Evolutionary conservation across 2,329 filamentous ascomycete species (phyloP).

Genomic region (Elsinoe arachidis): DNA sequence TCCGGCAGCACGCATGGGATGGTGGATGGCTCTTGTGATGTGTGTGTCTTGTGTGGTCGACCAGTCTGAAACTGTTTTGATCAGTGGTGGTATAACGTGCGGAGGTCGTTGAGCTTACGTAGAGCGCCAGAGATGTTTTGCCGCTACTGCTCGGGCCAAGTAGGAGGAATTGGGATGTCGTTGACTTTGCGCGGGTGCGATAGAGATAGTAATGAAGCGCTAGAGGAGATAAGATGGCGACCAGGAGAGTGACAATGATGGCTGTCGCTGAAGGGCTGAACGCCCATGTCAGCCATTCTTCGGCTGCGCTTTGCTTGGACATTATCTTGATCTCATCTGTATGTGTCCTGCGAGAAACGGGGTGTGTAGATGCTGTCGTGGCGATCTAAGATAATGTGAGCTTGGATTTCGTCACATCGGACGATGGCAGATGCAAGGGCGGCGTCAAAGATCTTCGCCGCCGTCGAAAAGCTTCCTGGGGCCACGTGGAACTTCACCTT

Average conservation of each 20-base stretch:
- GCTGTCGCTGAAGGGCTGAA: constrained; percentile 37
- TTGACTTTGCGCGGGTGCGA: constrained; percentile 55
- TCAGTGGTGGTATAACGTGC: neutral
- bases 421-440: constrained; percentile 2
- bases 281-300: constrained; percentile 37
- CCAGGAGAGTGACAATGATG: constrained; percentile 58
- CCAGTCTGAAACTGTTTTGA: constrained; percentile 45
- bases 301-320: constrained; percentile 3
- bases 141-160: constrained; percentile 73
- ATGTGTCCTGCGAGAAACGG: neutral
- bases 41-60: constrained; percentile 48
- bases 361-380: neutral
- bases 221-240: constrained; percentile 66
- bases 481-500: neutral
- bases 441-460: neutral
- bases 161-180: constrained; percentile 68
- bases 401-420: neutral
- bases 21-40: constrained; percentile 52
- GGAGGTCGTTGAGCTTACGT: constrained; percentile 40
- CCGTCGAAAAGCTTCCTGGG: neutral
- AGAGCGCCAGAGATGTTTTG: constrained; percentile 80
- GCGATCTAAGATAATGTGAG: neutral
- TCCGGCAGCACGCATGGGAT: constrained; percentile 49
- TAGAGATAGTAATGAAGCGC: constrained; percentile 70
- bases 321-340: neutral